Base-by-base conservation (phyloP, 176 grass and related monocot genomes). In the Dendrocalamus sinicus region DNA sequence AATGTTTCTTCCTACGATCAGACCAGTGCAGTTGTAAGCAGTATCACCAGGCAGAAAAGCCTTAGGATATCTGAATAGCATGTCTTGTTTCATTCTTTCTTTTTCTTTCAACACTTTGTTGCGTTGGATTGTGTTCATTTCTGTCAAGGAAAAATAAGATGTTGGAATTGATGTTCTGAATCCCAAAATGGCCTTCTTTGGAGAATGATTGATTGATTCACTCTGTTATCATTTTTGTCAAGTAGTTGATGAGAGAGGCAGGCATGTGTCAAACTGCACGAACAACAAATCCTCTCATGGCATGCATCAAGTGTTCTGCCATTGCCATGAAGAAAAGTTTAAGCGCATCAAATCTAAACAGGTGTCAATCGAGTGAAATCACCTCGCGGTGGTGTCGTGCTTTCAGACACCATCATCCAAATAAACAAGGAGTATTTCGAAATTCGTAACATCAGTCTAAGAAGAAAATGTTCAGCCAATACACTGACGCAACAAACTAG, bases 1-100 rank as follows among this genome's bases (percentile, higher is more conserved):
- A 73, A 60, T 65, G 60, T 78, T 76, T 83, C 73, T 84, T 81
- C 69, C 73, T 87, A 65, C 10, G 17, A 70, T 53, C 67, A 89
- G 83, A 73, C 69, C 44, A 64, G 39, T 83, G 52, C 46, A 90
- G 77, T 28, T 85, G 16, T 65, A 77, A 78, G 79, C 67, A 84
- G 50, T 85, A 80, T 20, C 30, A 46, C 63, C 51, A n/a, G 39
- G 12, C 9, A 72, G 15, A 22, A 8, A 66, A 20, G 54, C 41
- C 53, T 50, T 75, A 60, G 84, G 57, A 68, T 67, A 81, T 81
- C 70, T 87, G 11, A 83, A 76, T 84, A 48, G 80, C 11, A 52
- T 53, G 17, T 41, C 75, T 75, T 78, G 44, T 60, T 79, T 45
- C 43, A n/a, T 73, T 30, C 55, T 24, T 50, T 86, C 37, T 75